Conservation (phyloP, 2,329 filamentous ascomycete species). For the Botrytis fragariae region DNA sequence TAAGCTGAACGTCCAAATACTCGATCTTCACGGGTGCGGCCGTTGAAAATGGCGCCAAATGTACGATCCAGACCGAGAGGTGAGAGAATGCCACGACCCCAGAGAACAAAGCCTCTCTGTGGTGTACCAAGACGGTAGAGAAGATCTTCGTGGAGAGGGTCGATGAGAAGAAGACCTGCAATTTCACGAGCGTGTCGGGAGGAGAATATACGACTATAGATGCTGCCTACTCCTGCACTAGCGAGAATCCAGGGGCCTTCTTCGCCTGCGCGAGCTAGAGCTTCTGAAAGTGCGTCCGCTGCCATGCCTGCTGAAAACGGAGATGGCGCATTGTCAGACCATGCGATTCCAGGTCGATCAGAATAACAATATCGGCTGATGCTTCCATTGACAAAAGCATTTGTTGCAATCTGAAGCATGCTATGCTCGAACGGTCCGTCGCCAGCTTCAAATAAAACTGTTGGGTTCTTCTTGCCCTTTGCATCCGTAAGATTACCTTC, state of each 20-base stretch:
- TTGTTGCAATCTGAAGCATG: conserved; percentile 76
- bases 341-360: conserved; percentile 85
- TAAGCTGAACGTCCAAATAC: conserved; percentile 78
- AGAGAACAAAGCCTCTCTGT: conserved; percentile 75
- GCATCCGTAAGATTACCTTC: conserved; percentile 65
- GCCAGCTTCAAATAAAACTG: conserved; percentile 81
- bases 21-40: conserved; percentile 76
- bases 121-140: conserved; percentile 66
- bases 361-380: conserved; percentile 92
- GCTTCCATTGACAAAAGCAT: conserved; percentile 72
- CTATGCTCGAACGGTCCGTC: conserved; percentile 75
- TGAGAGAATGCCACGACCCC: conserved; percentile 81
- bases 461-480: conserved; percentile 61
- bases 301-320: conserved; percentile 91
- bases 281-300: conserved; percentile 84
- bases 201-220: conserved; percentile 90
- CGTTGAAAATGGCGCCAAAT: conserved; percentile 75
- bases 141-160: conserved; percentile 85
- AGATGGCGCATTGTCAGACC: conserved; percentile 88
- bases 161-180: conserved; percentile 77
- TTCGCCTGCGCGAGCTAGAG: conserved; percentile 75
- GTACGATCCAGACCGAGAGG: conserved; percentile 83
- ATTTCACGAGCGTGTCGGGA: conserved; percentile 75
- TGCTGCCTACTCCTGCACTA: conserved; percentile 79
- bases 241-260: conserved; percentile 85